These are phyloP conservation scores for Sugiyamaella neomexicana DNA, from an alignment of 1,139 yeast genomes.

Conservation along the genomic window DNA sequence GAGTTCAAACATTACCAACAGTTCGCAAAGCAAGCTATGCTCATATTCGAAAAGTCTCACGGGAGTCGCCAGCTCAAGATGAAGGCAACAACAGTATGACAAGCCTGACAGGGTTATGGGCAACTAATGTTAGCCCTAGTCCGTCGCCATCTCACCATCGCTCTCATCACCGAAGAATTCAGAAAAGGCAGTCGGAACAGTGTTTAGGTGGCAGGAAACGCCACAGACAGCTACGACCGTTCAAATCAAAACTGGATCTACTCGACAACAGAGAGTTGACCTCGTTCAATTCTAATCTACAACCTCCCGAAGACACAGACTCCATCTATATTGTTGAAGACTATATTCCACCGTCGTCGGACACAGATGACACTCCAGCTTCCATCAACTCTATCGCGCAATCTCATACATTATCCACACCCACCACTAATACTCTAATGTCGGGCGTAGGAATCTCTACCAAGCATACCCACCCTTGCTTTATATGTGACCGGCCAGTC, in stretches of 20 bases:
- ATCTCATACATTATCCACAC: neutral
- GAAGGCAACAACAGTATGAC: slow-evolving; percentile 1
- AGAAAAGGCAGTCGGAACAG: slow-evolving; percentile 17
- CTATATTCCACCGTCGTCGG: slow-evolving; percentile 28
- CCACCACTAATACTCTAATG: slow-evolving; percentile 26
- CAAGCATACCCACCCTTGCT: slow-evolving; percentile 1
- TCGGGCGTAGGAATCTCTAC: slow-evolving; percentile 36
- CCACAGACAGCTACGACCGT: slow-evolving; percentile 28
- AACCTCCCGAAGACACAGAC: slow-evolving; percentile 43
- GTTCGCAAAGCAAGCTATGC: slow-evolving; percentile 14
- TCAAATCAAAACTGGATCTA: slow-evolving; percentile 57
- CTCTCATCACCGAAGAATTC: neutral
- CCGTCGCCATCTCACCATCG: slow-evolving; percentile 4
- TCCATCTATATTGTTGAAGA: slow-evolving; percentile 34
- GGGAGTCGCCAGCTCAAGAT: slow-evolving; percentile 1
- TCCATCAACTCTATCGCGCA: neutral
- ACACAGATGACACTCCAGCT: neutral
- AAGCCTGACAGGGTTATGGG: slow-evolving; percentile 8
- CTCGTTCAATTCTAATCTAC: slow-evolving; percentile 60
- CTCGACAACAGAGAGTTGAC: slow-evolving; percentile 63
- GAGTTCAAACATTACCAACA: slow-evolving; percentile 10
- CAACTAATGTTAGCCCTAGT: neutral
- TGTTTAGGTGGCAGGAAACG: slow-evolving; percentile 15
- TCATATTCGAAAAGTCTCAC: slow-evolving; percentile 14
- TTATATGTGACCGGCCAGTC: neutral